Base-by-base conservation (phyloP, 1,139 yeast species). In the Nakaseomyces bracarensis region DNA sequence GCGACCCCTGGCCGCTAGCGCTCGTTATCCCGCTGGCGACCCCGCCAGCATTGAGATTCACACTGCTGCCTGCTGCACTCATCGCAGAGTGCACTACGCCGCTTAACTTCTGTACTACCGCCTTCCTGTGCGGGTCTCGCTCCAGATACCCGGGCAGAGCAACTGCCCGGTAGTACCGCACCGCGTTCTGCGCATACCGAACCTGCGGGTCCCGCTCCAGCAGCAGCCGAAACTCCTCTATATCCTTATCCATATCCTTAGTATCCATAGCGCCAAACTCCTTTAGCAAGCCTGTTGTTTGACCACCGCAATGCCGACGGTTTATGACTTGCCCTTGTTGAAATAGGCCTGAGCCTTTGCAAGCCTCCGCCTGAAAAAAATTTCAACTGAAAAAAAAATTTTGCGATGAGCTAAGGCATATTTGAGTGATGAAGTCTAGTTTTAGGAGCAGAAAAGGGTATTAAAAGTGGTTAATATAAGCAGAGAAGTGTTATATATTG, bases 131-230 rank as follows among this genome's bases (percentile, higher is more conserved):
- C 15, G 39, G 30, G 16, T 45, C 48, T 11, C 18, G 37, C 18
- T 36, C 40, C 15, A 43, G 28, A 25, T 41, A 46, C 26, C 31
- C 39, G 4, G 46, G 44, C 9, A 41, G 36, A 6, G 28, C 21
- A 22, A 27, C 28, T 16, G 19, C 27, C 27, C 35, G 38, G 36
- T 42, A 41, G 14, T 31, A 15, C 22, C n/a, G 29, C 13, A 46
- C 34, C 2, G 53, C 52, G 21, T 39, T 43, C 8, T 11, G 22
- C 1, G 51, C 49, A 16, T 36, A 46, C 21, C 44, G 46, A 7
- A 51, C 13, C 31, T 49, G 54, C 30, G 38, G 30, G 34, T 51
- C 53, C 1, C 26, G 21, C 11, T 34, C 37, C 8, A 45, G 8
- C 16, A 48, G 25, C 34, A 5, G 5, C 34, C 13, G 11, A 19